Conservation (phyloP, 257 asterid species). For the Sherardia arvensis region DNA sequence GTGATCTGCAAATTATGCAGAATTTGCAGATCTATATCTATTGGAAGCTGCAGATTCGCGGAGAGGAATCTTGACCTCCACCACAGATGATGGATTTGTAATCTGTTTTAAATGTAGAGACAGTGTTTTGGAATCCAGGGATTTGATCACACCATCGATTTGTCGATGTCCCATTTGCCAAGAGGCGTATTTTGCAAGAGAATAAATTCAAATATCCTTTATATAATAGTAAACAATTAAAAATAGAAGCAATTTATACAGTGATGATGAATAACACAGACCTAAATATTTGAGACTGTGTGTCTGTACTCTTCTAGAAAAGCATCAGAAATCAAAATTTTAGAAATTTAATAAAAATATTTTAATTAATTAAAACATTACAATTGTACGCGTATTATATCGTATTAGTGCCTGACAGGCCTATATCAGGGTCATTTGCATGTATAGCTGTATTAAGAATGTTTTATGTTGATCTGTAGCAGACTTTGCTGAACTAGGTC, state of each 20-base stretch:
- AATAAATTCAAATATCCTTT: neutral
- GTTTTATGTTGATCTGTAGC: too few relatives aligned
- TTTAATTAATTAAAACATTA: too few relatives aligned
- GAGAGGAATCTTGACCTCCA: neutral
- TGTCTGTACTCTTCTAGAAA: too few relatives aligned
- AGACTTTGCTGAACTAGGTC: too few relatives aligned
- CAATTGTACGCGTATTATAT: too few relatives aligned
- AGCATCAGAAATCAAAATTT: too few relatives aligned
- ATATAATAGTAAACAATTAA: neutral
- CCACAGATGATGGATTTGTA: too few relatives aligned
- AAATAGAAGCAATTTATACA: neutral
- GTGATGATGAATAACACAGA: too few relatives aligned
- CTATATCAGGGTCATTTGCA: too few relatives aligned
- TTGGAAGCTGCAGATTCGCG: neutral
- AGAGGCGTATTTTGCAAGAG: neutral
- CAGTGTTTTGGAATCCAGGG: neutral
- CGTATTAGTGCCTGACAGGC: too few relatives aligned
- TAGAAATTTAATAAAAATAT: too few relatives aligned
- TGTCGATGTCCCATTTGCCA: neutral
- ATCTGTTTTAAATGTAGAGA: neutral
- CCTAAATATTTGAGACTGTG: neutral
- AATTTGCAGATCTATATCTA: neutral
- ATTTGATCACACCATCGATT: neutral
- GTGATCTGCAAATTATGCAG: neutral
- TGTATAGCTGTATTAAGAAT: too few relatives aligned